phyloP scores from a whole-genome alignment of 2,329 filamentous ascomycete species.

The Trichoderma citrinoviride region DNA sequence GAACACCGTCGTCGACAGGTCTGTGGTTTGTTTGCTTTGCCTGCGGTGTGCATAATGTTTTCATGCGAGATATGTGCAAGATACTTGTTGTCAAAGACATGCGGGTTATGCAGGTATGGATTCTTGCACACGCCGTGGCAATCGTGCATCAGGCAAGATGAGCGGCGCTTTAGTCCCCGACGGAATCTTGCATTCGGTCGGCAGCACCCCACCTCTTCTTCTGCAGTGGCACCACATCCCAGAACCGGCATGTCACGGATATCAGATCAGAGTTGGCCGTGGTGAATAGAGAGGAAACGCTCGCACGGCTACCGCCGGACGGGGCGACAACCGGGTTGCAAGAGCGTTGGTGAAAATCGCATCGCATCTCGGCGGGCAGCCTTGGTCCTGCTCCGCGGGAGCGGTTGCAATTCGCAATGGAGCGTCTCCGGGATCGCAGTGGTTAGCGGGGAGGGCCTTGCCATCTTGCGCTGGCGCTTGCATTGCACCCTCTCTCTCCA shows the following conservation, averaged over 20 bases:
- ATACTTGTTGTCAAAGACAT: neutral
- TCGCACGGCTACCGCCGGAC: neutral
- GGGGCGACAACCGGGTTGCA: neutral
- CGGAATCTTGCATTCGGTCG: conserved; percentile 34
- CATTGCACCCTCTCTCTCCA: conserved; percentile 8
- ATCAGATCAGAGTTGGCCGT: conserved; percentile 8
- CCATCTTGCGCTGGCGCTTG: conserved; percentile 6
- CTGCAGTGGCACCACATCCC: conserved; percentile 23
- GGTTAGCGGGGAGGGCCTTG: conserved; percentile 11
- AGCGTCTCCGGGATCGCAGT: conserved; percentile 13
- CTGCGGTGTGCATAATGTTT: conserved; percentile 7
- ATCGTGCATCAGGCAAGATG: conserved; percentile 23
- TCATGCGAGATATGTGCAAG: conserved; percentile 17
- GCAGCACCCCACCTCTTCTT: conserved; percentile 21
- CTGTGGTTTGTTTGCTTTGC: neutral
- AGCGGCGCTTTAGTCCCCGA: conserved; percentile 25
- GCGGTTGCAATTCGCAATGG: neutral
- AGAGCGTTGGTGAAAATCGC: neutral
- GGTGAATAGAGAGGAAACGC: neutral
- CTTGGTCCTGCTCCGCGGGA: neutral
- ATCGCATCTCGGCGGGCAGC: neutral
- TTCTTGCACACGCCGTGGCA: conserved; percentile 20
- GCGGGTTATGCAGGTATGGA: conserved; percentile 18
- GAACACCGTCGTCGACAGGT: neutral
- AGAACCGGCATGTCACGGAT: conserved; percentile 18